phyloP scores from a whole-genome alignment of 1,139 yeast genomes.

The Debaryomycetaceae sp. region DNA sequence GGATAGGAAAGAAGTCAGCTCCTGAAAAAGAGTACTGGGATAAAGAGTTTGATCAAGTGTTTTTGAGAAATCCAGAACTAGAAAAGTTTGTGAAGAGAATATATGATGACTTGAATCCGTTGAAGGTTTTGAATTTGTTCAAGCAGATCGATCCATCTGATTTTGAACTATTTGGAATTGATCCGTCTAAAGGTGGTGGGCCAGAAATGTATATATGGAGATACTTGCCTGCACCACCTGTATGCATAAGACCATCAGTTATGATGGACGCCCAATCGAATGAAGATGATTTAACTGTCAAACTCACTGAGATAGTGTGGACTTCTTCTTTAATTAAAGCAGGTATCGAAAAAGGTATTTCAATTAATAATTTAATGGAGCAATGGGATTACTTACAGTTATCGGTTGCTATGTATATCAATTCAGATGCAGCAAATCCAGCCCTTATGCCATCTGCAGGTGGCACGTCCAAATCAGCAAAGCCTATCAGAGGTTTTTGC shows the following conservation, averaged over 20 bases:
- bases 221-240: conserved; percentile 97
- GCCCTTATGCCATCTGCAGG: conserved; percentile 63
- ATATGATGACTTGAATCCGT: conserved; percentile 90
- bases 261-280: conserved; percentile 91
- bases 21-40: conserved; percentile 88
- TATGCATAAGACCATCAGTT: conserved; percentile 96
- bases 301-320: conserved; percentile 95
- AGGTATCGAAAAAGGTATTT: conserved; percentile 91
- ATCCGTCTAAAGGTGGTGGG: conserved; percentile 82
- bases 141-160: conserved; percentile 82
- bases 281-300: conserved; percentile 96
- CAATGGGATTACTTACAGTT: conserved; percentile 98
- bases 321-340: conserved; percentile 89
- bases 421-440: conserved; percentile 91
- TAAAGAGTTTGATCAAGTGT: conserved; percentile 72
- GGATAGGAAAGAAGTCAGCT: conserved; percentile 88
- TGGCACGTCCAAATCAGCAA: conserved; percentile 54
- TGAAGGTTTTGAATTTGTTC: conserved; percentile 82
- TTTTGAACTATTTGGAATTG: conserved; percentile 90
- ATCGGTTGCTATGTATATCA: conserved; percentile 95
- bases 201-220: conserved; percentile 98
- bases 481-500: conserved; percentile 94
- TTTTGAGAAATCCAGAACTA: conserved; percentile 75
- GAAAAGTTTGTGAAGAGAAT: conserved; percentile 86
- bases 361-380: conserved; percentile 91